phyloP scores from a whole-genome alignment of 1,139 yeast species.

The Trichomonascaceae sp. region DNA sequence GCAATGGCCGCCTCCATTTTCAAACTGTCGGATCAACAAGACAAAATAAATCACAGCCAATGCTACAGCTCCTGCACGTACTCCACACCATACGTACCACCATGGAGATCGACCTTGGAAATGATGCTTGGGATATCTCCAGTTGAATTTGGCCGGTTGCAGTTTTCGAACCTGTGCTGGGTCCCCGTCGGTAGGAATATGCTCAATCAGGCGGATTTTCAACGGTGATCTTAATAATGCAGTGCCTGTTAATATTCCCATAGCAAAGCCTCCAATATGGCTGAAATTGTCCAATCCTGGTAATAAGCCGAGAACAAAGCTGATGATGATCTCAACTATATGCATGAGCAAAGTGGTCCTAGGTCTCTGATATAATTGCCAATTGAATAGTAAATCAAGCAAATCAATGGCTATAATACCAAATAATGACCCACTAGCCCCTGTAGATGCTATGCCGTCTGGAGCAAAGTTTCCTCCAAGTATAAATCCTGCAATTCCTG shows the following conservation, averaged over 20 bases:
- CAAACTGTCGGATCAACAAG: slow-evolving; percentile 45
- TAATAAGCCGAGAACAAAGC: slow-evolving; percentile 59
- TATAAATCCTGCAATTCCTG: slow-evolving; percentile 65
- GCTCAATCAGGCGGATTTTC: slow-evolving; percentile 18
- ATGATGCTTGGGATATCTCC: slow-evolving; percentile 20
- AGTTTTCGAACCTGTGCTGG: slow-evolving; percentile 9
- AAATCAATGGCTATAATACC: slow-evolving; percentile 64
- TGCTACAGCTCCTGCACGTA: slow-evolving; percentile 43
- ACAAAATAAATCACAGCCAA: slow-evolving; percentile 49
- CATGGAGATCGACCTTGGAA: slow-evolving; percentile 35
- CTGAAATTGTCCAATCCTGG: slow-evolving; percentile 76
- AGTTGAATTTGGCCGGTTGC: slow-evolving; percentile 23
- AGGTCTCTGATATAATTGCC: slow-evolving; percentile 42
- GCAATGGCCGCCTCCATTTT: slow-evolving; percentile 45
- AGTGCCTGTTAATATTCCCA: slow-evolving; percentile 52
- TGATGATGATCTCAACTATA: slow-evolving; percentile 52
- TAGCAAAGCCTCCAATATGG: slow-evolving; percentile 70
- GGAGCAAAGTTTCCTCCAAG: slow-evolving; percentile 72
- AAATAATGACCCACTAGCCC: slow-evolving; percentile 71
- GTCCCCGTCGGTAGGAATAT: not conserved
- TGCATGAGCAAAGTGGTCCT: slow-evolving; percentile 42
- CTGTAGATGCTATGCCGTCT: slow-evolving; percentile 61
- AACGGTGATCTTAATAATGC: slow-evolving; percentile 56
- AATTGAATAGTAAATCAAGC: slow-evolving; percentile 50
- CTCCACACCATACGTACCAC: slow-evolving; percentile 49